Percentiles rank a stretch among this genome's conserved stretches.
Evolutionary conservation across 1,284 basidiomycete genomes (phyloP).

Genomic region (Microbotryum intermedium): DNA sequence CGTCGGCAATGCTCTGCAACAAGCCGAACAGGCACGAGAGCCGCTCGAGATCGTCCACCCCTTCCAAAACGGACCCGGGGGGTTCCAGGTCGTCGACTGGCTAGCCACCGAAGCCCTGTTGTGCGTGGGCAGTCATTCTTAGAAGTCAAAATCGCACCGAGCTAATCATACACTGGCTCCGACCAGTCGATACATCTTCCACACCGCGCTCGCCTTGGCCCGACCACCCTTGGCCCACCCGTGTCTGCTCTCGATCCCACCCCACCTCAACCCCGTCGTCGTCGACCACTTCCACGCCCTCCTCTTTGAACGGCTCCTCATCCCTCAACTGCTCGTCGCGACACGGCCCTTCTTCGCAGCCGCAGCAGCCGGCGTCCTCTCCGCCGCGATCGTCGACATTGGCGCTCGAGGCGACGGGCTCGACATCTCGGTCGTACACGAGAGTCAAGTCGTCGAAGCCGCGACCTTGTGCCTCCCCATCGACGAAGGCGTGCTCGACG

Average conservation of each 20-base stretch:
- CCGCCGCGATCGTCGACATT: constrained; percentile 75
- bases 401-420: constrained; percentile 55
- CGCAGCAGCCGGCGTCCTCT: constrained; percentile 67
- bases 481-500: constrained; percentile 65
- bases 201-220: constrained; percentile 63
- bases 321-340: constrained; percentile 71
- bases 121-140: constrained; percentile 45
- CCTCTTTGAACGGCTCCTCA: constrained; percentile 94
- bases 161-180: constrained; percentile 5
- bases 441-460: constrained; percentile 59
- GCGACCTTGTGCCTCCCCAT: constrained; percentile 53
- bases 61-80: constrained; percentile 47
- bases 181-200: constrained; percentile 75
- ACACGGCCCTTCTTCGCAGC: constrained; percentile 61
- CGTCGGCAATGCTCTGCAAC: constrained; percentile 69
- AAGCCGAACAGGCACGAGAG: constrained; percentile 61
- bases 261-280: constrained; percentile 61
- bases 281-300: constrained; percentile 72
- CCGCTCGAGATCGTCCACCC: constrained; percentile 73
- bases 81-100: constrained; percentile 69
- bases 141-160: neutral
- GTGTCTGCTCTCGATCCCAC: constrained; percentile 61
- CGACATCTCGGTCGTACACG: constrained; percentile 69
- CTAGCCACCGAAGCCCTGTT: constrained; percentile 84
- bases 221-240: constrained; percentile 81